Evolutionary conservation across 768 basidiomycete genomes (phyloP).

Genomic region (Chalciporus piperatus): DNA sequence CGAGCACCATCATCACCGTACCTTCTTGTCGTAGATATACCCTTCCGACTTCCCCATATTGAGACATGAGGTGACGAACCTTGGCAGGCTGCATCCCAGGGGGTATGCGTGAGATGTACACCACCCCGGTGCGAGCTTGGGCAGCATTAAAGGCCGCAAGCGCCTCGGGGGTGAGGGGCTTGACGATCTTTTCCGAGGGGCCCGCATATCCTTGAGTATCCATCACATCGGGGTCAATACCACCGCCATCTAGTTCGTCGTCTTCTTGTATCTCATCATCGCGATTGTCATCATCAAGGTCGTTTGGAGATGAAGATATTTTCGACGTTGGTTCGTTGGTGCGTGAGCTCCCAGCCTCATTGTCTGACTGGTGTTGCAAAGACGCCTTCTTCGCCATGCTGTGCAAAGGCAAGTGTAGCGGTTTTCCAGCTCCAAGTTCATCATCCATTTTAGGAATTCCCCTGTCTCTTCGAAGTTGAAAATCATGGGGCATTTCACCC

Average conservation of each 20-base stretch:
- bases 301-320: not conserved
- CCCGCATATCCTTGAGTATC: constrained; percentile 58
- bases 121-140: constrained; percentile 75
- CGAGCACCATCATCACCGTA: constrained; percentile 23
- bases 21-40: constrained; percentile 95
- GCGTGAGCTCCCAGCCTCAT: not conserved
- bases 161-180: constrained; percentile 73
- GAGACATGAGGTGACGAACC: constrained; percentile 89
- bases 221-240: constrained; percentile 37
- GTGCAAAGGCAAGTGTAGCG: not conserved
- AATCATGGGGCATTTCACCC: no score
- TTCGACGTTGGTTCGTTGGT: not conserved
- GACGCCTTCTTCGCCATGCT: constrained; percentile 9
- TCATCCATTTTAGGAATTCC: constrained; percentile 10
- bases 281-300: not conserved
- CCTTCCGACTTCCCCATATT: constrained; percentile 85
- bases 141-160: constrained; percentile 71
- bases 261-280: constrained; percentile 22
- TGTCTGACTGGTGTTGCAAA: not conserved
- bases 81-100: constrained; percentile 98
- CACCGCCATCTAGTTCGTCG: constrained; percentile 23
- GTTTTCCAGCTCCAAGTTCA: not conserved
- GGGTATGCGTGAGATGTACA: constrained; percentile 95
- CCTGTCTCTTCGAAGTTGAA: constrained; percentile 1
- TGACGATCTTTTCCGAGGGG: constrained; percentile 52